Evolutionary conservation across 768 basidiomycete species (phyloP), one percentile per base, ranked within the genome.

Genomic region (Kwoniella dendrophila): DNA sequence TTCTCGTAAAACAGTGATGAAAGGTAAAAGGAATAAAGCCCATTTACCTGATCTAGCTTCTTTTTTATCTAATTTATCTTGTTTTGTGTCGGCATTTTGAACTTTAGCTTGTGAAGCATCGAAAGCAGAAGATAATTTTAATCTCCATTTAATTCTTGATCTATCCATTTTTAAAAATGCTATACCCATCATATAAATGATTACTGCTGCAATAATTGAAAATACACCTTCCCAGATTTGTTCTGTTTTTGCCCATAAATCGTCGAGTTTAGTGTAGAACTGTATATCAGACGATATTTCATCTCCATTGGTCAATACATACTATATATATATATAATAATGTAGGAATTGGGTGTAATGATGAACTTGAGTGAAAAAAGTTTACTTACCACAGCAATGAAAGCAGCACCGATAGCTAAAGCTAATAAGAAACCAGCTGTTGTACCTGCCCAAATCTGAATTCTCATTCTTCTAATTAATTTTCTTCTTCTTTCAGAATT

Each of bases 161-260:
- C 88, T 84, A 78, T 98, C 94, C 85, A 99, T 87, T 76, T 90
- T 92, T 63, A 99, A 86, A 89, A 98, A 94, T 34, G 89, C 88
- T 38, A 97, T 73, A 2, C 91, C 93, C 92, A 97, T 95, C 74
- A 88, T 82, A 78, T 92, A 90, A 72, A 96, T 93, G 84, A 96
- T 86, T 69, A 91, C 59, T 20, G 67, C 61, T 8, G 80, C 76
- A 11, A 76, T 73, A 52, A 82, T 60, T 32, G 72, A 75, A 74
- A 83, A 82, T 73, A 74, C 67, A 84, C 94, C 95, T 83, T 98
- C 95, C 95, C 95, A 97, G 59, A 94, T 80, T 56, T 86, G 84
- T 80, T 98, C 95, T 5, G 91, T 85, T 72, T 86, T 86, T 40
- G 83, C 76, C 89, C 91, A 97, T 18, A 98, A 83, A 77, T 96